Evolutionary conservation across 2,329 filamentous ascomycete genomes (phyloP).

Genomic region (Diaporthe velutina): DNA sequence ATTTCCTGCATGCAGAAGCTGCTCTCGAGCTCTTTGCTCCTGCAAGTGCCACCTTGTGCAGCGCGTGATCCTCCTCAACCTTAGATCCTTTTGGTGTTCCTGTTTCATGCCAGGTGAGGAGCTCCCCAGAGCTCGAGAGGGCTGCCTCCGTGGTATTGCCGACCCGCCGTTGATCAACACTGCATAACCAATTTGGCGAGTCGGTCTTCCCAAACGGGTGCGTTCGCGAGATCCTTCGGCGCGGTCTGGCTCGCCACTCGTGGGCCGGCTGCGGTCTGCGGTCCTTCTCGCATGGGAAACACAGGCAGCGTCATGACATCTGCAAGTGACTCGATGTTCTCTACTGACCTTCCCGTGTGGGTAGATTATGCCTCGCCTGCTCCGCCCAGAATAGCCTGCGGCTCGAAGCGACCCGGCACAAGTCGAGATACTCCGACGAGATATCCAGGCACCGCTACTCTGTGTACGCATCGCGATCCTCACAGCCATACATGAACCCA

Average conservation of each 20-base stretch:
- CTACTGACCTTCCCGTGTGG: neutral
- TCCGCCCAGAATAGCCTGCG: neutral
- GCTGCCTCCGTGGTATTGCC: neutral
- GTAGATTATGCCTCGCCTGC: conserved; percentile 3
- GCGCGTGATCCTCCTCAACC: conserved; percentile 17
- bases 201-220: neutral
- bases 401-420: neutral
- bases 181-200: conserved; percentile 1
- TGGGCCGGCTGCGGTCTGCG: too few species aligned
- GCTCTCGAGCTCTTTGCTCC: neutral
- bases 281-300: neutral
- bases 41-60: neutral
- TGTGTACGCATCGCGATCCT: neutral
- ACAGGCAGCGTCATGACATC: neutral
- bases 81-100: neutral
- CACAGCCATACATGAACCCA: neutral
- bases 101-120: neutral
- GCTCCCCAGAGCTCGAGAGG: neutral
- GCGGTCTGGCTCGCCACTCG: neutral
- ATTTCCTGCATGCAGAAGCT: neutral
- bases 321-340: neutral
- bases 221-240: conserved; percentile 6
- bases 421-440: neutral
- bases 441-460: neutral
- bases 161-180: conserved; percentile 13